Conservation (phyloP, 345 rosid genomes). For the Salix udensis region DNA sequence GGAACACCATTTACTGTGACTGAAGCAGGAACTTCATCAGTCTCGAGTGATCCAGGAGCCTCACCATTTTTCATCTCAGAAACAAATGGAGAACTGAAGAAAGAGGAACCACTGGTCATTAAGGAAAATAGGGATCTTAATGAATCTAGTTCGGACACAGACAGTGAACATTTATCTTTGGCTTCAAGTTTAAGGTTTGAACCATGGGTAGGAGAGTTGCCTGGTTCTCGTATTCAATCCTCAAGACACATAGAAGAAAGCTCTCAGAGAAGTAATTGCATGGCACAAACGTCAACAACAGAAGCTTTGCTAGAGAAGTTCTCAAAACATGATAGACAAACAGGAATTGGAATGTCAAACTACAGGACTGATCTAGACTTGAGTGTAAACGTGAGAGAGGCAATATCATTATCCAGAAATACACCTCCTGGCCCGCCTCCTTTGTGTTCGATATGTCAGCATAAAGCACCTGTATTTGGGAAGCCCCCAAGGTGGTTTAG, state of each 20-base stretch:
- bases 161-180: slow-evolving; percentile 64
- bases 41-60: slow-evolving; percentile 93
- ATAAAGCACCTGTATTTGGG: slow-evolving; percentile 94
- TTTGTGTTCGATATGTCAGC: slow-evolving; percentile 94
- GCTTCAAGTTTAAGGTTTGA: slow-evolving; percentile 86
- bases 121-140: slow-evolving; percentile 52
- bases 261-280: slow-evolving; percentile 33
- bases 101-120: slow-evolving; percentile 49
- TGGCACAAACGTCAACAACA: slow-evolving; percentile 42
- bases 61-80: slow-evolving; percentile 72
- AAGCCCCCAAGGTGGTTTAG: slow-evolving; percentile 95
- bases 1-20: slow-evolving; percentile 95
- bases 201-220: slow-evolving; percentile 76
- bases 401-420: slow-evolving; percentile 72
- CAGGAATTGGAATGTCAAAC: slow-evolving; percentile 50
- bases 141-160: slow-evolving; percentile 78
- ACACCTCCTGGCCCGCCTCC: slow-evolving; percentile 94
- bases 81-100: slow-evolving; percentile 58
- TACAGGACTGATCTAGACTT: slow-evolving; percentile 53
- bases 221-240: slow-evolving; percentile 44
- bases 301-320: slow-evolving; percentile 44
- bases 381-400: slow-evolving; percentile 82
- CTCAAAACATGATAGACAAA: slow-evolving; percentile 46
- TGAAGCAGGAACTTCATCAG: slow-evolving; percentile 92
- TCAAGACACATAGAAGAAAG: slow-evolving; percentile 47